A percentile compares a stretch with the other conserved stretches of the same genome.
Conservation (phyloP, 345 rosid species). For the Eucalyptus cloeziana region DNA sequence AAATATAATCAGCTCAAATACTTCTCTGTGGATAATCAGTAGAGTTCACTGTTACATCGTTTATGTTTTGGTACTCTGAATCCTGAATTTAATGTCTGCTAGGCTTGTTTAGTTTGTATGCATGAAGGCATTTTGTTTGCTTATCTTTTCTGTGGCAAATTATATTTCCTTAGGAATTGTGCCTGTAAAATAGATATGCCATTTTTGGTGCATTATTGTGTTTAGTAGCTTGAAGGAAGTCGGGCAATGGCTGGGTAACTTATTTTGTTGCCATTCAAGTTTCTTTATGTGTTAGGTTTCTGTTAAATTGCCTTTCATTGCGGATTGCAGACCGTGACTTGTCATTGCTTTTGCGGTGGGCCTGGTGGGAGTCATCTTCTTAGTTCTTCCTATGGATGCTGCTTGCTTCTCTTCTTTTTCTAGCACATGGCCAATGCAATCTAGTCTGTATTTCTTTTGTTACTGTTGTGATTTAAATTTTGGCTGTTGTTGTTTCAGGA, state of each 20-base stretch:
- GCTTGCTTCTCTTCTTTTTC: not conserved
- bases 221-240: not conserved
- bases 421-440: not conserved
- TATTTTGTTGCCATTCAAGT: not conserved
- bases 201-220: not conserved
- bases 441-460: not conserved
- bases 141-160: not conserved
- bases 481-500: slow-evolving; percentile 44
- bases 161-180: not conserved
- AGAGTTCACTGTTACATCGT: not conserved
- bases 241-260: not conserved
- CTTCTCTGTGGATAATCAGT: not conserved
- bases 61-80: not conserved
- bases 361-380: not conserved
- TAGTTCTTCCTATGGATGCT: not conserved
- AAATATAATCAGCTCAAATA: not conserved
- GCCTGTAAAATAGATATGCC: not conserved
- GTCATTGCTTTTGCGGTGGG: not conserved
- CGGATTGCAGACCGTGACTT: not conserved
- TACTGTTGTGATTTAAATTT: not conserved
- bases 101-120: not conserved
- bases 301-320: not conserved
- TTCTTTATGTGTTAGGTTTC: not conserved
- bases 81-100: not conserved
- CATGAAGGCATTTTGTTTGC: not conserved